Base-by-base conservation (phyloP, 129 eudicot genomes). In the Centella asiatica region DNA sequence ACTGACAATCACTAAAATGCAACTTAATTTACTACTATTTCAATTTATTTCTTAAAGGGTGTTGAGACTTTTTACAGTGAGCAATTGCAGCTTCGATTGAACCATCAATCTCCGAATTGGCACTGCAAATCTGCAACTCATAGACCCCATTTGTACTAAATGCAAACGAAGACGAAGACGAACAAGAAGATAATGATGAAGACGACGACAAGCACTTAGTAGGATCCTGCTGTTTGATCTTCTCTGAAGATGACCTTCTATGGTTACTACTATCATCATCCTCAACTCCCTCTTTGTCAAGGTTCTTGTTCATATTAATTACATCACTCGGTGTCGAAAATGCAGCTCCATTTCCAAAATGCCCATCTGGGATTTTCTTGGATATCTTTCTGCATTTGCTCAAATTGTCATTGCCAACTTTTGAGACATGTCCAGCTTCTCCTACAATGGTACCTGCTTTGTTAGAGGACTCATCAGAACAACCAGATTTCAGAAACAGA, bases 401-500 rank as follows among this genome's bases (percentile, higher is more conserved):
- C 1, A 15, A 55, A 55, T 4, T 17, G 6, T 51, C 57, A 51
- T 7, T 51, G 11, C 4, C 32, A 51, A 28, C 8, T 51, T 51
- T 51, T 11, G 32, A 51, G 11, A 51, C 26, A 20, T 32, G 31
- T 56, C 62, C 62, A 31, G 18, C 44, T 29, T 56, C 44, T 56
- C 24, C 62, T 2, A 32, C 55, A 37, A 44, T 52, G 59, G 60
- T 20, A 6, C 55, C 60, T 73, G 58, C 49, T 31, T 76, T 80
- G 24, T 59, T 72, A 71, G 50, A 63, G 27, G 75, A 68, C 10
- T 69, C 81, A 69, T 73, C 70, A 14, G 80, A 73, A 48, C 87
- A 84, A 54, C 75, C 31, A 36, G 87, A 58, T 55, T 82, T 84
- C 62, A 29, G 57, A 58, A 88, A 88, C 18, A 88, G 49, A 14